Evolutionary conservation across 768 basidiomycete genomes (phyloP), one percentile per base, ranked within the genome.

Genomic region (Sarcodon sp.): DNA sequence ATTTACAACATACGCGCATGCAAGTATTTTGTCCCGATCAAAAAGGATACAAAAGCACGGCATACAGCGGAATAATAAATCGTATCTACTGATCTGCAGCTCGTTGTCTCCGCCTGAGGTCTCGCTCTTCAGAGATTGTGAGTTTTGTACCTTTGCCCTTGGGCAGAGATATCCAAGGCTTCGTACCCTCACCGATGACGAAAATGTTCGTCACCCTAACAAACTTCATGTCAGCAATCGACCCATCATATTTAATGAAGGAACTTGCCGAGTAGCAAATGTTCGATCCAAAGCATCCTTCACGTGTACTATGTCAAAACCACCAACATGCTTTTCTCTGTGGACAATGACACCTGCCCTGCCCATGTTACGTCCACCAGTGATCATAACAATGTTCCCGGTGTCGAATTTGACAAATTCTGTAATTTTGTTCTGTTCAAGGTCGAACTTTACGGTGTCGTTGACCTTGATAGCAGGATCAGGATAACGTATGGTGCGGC

Each of bases 281-380:
- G 90, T 91, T 64, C 90, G 76, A 65, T 96, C 94, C 53, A 94
- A 72, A 44, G 87, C 83, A 64, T 97, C 96, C 70, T 87, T 92
- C 60, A 97, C 88, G 63, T 97, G 94, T 50, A 97, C 89, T 52
- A 99, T 98, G 70, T 99, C 96, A 69, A 93, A 98, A 53, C 93
- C 94, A 66, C 96, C 96, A 56, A 89, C 71, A 68, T 98, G 96
- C 73, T 91, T 91, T 77, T 98, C 96, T 57, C 87, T 79, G 72
- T 94, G 89, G 46, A 90, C 81, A 60, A 99, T 96, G 54, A 91
- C 80, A 72, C 96, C 96, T 49, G 83, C 87, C 71, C 96, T 82
- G 56, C 96, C 96, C 91, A 97, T 97, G 83, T 98, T 99, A 66
- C 94, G 91, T 54, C 96, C 96, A 63, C 96, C 96, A 53, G 96